Percentiles rank a stretch among this genome's conserved stretches.
These are phyloP conservation scores for Luffa aegyptiaca DNA, from an alignment of 306 rosid genomes.

Conservation along the genomic window DNA sequence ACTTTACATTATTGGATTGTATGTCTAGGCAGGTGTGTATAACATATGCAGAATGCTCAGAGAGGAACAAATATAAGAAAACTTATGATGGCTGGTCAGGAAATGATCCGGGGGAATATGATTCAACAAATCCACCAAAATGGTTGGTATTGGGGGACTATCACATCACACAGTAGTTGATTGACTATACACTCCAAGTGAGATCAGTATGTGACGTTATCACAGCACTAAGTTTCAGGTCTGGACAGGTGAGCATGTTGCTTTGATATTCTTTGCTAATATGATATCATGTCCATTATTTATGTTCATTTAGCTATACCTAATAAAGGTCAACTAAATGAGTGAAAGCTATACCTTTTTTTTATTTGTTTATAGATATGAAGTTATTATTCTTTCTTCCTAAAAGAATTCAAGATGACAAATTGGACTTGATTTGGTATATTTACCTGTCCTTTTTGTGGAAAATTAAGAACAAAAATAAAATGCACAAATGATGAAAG, in stretches of 20 bases:
- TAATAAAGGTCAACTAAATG: too few relatives aligned
- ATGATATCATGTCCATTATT: not conserved
- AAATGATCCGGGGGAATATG: slow-evolving; percentile 31
- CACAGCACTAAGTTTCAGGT: slow-evolving; percentile 80
- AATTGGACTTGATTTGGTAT: not conserved
- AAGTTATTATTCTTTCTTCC: not conserved
- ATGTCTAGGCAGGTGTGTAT: slow-evolving; percentile 52
- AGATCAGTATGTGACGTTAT: slow-evolving; percentile 38
- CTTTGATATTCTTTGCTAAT: not conserved
- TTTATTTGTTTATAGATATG: not conserved
- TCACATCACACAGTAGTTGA: slow-evolving; percentile 45
- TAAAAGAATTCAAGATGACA: not conserved
- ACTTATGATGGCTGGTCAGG: slow-evolving; percentile 72
- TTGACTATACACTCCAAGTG: slow-evolving; percentile 50
- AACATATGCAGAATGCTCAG: slow-evolving; percentile 89
- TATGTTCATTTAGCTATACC: not conserved
- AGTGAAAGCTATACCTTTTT: not conserved
- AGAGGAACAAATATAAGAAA: slow-evolving; percentile 59
- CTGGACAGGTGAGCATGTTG: slow-evolving; percentile 58
- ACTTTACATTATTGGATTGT: not conserved
- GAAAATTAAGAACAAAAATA: slow-evolving; percentile 52
- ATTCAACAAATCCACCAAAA: slow-evolving; percentile 71
- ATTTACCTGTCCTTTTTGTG: slow-evolving; percentile 11
- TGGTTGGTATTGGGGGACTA: slow-evolving; percentile 86
- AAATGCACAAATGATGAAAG: slow-evolving; percentile 77